Base-by-base conservation (phyloP, 108 stramenopile species). In the Cyclotella kingstonii region DNA sequence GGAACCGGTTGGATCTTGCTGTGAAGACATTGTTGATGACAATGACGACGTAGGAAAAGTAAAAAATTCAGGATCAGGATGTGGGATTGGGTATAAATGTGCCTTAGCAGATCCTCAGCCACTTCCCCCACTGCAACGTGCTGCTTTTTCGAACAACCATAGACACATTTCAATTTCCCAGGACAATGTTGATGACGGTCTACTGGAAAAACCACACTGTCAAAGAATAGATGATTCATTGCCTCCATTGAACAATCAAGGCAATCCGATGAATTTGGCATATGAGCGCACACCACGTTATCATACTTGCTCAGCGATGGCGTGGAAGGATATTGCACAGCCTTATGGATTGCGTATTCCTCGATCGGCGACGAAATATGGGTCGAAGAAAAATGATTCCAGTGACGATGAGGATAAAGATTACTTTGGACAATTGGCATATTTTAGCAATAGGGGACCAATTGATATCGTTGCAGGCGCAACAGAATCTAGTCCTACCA, bases 391-490 rank as follows among this genome's bases (percentile, higher is more conserved):
- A 36, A 44, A 44, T n/a, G n/a, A 4, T 44, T 10, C 19, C 43
- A 14, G 19, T 18, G 19, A 44, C n/a, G 14, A 44, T 44, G 43
- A 36, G 36, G 36, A 11, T 36, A 11, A 36, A 9, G 36, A 7
- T 39, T n/a, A n/a, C 25, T 15, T 66, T 1, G 72, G 66, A 11
- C 57, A 73, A 63, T 49, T 80, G 39, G 84, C 81, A 3, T 85
- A 85, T 53, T 80, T 62, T 42, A 77, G 81, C 7, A 81, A 77
- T 18, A 67, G 63, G 65, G 66, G 77, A 3, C 48, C 39, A 21
- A 28, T 73, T 23, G 25, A 60, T 21, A n/a, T 31, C 12, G 23
- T 19, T 44, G 14, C n/a, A 36, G 26, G 18, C 14, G 46, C 25
- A 45, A 4, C 58, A 23, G 11, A 43, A 5, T 18, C 60, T 1